Evolutionary conservation across 2,329 filamentous ascomycete species (phyloP).

Genomic region (Talaromyces sp.): DNA sequence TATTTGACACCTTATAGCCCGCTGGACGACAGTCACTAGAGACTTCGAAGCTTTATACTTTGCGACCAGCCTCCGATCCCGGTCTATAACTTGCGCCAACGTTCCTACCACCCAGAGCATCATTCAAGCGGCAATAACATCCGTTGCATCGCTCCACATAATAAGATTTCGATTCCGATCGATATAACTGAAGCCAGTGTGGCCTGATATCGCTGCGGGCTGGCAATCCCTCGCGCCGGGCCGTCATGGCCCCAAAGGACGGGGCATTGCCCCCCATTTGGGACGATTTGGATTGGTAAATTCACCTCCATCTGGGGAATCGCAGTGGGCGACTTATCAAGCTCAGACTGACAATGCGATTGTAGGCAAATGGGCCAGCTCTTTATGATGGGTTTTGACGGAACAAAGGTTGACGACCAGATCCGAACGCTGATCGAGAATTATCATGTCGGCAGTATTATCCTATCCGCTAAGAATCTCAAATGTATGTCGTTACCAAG

Average conservation of each 20-base stretch:
- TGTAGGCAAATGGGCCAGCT: constrained; percentile 57
- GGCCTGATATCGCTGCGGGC: constrained; percentile 8
- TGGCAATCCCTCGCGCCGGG: constrained; percentile 32
- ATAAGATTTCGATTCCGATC: background rate
- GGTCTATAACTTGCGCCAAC: background rate
- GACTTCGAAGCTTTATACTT: constrained; percentile 23
- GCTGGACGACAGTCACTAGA: constrained; percentile 20
- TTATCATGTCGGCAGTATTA: constrained; percentile 78
- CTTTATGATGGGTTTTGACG: constrained; percentile 65
- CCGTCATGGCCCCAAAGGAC: constrained; percentile 38
- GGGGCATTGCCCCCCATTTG: constrained; percentile 38
- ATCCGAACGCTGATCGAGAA: constrained; percentile 59
- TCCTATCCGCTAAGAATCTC: constrained; percentile 61
- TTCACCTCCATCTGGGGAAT: constrained; percentile 42
- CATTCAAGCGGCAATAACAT: background rate
- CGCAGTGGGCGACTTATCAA: background rate
- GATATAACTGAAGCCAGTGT: background rate
- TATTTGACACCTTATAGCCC: background rate
- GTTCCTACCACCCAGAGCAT: background rate
- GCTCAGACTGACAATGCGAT: constrained; percentile 48
- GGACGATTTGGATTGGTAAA: constrained; percentile 39
- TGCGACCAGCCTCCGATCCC: background rate
- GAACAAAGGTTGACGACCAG: constrained; percentile 57
- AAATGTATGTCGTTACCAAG: constrained; percentile 52
- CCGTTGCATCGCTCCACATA: background rate